Base-by-base conservation (phyloP, 306 rosid species). In the Vigna reflexopilosa region DNA sequence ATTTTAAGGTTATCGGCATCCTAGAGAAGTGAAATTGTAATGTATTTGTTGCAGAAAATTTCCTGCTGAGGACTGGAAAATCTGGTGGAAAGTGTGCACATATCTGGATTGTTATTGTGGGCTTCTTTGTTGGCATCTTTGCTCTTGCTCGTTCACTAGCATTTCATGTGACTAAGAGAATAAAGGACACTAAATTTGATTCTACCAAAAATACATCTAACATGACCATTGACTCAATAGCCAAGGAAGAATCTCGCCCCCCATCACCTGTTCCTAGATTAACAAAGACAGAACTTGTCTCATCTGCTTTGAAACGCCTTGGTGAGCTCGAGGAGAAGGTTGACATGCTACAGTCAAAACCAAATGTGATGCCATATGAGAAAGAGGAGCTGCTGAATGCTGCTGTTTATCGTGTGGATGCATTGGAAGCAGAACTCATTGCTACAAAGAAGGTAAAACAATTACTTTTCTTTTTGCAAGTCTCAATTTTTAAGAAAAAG, bases 371-470 rank as follows among this genome's bases (percentile, higher is more conserved):
- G 98, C 98, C 98, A 74, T 68, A 14, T 65, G 98, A 93, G 81
- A 93, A 93, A 88, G 98, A 80, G 58, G 97, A 91, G 83, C 86
- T 93, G 61, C 81, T 93, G 61, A 93, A 93, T 83, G 98, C 95
- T 67, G 98, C 98, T 30, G 95, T 91, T 80, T 89, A 83, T 82
- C 97, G 91, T 2, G 98, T 87, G 75, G 96, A 94, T 81, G 98
- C 91, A 13, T 82, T 92, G 84, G 97, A 92, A 84, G 94, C 97
- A 12, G 97, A 94, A 89, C 85, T 92, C 68, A 94, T 94, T 44
- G 78, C 93, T 8, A 90, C 98, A 10, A 90, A 91, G 81, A 91
- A 89, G 96, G 97, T 90, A 65, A 73, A 30, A 73, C 5, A 71
- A 40, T 15, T 65, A 32, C 73, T 72, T n/a, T 12, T 66, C 52